Evolutionary conservation across 352 stramenopile genomes (phyloP).

Genomic region (Pythium folliculosum): DNA sequence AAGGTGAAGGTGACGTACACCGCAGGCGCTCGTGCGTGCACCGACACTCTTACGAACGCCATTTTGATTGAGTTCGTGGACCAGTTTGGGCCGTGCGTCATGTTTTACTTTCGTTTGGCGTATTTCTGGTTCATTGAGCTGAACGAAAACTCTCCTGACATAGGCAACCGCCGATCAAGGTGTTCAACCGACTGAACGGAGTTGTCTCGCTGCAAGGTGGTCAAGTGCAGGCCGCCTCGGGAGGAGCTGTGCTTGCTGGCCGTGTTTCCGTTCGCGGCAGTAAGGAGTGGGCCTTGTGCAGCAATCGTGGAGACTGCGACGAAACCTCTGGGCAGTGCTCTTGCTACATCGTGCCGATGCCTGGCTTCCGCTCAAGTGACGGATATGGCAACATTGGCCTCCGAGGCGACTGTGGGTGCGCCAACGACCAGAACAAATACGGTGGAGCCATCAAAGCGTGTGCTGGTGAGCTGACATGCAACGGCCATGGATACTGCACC

Average conservation of each 20-base stretch:
- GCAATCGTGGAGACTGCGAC: constrained; percentile 88
- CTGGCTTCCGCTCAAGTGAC: constrained; percentile 79
- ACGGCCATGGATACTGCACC: constrained; percentile 67
- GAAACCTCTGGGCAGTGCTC: constrained; percentile 48
- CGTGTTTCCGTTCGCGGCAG: constrained; percentile 66
- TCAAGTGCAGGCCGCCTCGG: constrained; percentile 49
- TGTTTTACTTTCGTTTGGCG: background rate
- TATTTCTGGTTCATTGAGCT: background rate
- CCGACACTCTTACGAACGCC: constrained; percentile 38
- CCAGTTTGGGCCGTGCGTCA: constrained; percentile 57
- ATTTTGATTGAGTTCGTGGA: constrained; percentile 68
- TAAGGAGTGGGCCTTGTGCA: constrained; percentile 90
- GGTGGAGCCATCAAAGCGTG: constrained; percentile 60
- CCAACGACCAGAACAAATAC: constrained; percentile 79
- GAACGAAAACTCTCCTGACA: background rate
- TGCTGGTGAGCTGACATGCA: constrained; percentile 70
- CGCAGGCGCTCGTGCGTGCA: constrained; percentile 43
- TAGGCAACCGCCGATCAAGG: constrained; percentile 66
- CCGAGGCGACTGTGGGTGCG: constrained; percentile 92
- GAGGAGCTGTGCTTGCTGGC: constrained; percentile 42
- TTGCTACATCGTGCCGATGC: constrained; percentile 71
- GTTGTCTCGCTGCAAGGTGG: constrained; percentile 44
- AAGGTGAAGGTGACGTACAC: constrained; percentile 56
- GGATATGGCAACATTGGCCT: constrained; percentile 85
- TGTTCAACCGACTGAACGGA: constrained; percentile 41